These are phyloP conservation scores for Acephala macrosclerotiorum DNA, from an alignment of 2,329 filamentous ascomycete species.

Conservation along the genomic window DNA sequence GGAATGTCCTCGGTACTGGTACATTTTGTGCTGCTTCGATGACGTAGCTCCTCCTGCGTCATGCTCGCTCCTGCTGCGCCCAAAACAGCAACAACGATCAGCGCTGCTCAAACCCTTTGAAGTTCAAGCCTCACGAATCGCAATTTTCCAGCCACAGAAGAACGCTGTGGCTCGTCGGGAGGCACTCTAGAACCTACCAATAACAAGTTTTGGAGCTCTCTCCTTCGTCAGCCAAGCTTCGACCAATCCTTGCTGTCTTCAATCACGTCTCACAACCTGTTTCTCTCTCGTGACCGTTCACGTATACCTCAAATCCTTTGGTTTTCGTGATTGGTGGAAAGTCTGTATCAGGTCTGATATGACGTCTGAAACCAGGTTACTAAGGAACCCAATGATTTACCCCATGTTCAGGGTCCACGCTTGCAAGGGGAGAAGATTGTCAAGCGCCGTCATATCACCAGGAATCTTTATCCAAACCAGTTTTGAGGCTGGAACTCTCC, in stretches of 20 bases:
- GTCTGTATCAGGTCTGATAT: constrained; percentile 16
- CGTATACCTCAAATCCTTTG: background rate
- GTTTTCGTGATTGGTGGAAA: constrained; percentile 8
- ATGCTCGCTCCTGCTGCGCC: background rate
- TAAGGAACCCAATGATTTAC: background rate
- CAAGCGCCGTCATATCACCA: constrained; percentile 11
- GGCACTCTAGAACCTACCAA: constrained; percentile 7
- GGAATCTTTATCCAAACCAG: constrained; percentile 10
- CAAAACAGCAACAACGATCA: background rate
- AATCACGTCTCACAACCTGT: constrained; percentile 7
- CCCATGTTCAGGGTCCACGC: constrained; percentile 7
- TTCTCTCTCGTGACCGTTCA: constrained; percentile 11
- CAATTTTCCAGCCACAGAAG: constrained; percentile 17
- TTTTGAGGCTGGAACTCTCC: constrained; percentile 15
- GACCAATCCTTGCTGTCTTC: background rate
- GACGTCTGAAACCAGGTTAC: constrained; percentile 23
- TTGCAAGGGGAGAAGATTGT: background rate
- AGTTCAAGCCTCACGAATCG: constrained; percentile 3
- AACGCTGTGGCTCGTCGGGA: constrained; percentile 18
- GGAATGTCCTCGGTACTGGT: too few relatives aligned
- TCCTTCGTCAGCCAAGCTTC: constrained; percentile 23
- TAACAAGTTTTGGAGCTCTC: background rate
- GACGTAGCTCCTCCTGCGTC: background rate
- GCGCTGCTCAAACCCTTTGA: background rate
- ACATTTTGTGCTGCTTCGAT: background rate